These are phyloP conservation scores for Leishmania braziliensis DNA, from an alignment of 208 protist species.

Conservation along the genomic window DNA sequence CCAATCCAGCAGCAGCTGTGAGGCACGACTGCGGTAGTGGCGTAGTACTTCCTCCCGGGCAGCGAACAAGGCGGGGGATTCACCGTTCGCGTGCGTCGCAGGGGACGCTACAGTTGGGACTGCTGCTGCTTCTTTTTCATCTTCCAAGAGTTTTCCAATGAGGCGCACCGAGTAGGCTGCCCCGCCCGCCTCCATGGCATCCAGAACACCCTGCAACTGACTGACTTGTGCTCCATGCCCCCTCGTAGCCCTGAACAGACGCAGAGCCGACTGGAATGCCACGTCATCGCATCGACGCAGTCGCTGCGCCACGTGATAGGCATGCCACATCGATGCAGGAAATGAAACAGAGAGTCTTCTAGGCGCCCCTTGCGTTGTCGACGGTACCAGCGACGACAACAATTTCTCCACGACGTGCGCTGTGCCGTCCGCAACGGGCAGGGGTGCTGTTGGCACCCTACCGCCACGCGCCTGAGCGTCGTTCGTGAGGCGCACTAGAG, in stretches of 20 bases:
- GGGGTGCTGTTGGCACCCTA: not conserved
- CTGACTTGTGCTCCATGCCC: not conserved
- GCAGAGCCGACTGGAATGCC: slow-evolving; percentile 6
- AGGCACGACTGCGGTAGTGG: slow-evolving; percentile 7
- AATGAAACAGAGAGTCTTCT: not conserved
- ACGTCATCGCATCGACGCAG: not conserved
- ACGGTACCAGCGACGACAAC: not conserved
- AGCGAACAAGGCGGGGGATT: not conserved
- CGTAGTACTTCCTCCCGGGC: slow-evolving; percentile 11
- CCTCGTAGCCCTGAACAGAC: not conserved
- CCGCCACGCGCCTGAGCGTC: not conserved
- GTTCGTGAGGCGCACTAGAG: slow-evolving; percentile 1
- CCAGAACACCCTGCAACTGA: slow-evolving; percentile 1
- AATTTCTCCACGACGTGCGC: not conserved
- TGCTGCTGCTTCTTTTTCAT: not conserved
- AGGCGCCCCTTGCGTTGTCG: not conserved
- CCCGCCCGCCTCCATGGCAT: slow-evolving; percentile 3
- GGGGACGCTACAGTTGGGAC: not conserved
- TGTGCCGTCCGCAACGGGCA: not conserved
- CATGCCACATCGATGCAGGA: not conserved
- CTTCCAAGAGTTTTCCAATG: slow-evolving; percentile 5
- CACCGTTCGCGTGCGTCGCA: not conserved
- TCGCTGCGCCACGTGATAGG: slow-evolving; percentile 7
- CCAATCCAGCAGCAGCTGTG: slow-evolving; percentile 7
- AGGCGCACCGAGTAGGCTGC: slow-evolving; percentile 1